These are phyloP conservation scores for Phyllosticta citriasiana DNA, from an alignment of 2,329 filamentous ascomycete genomes.

Conservation along the genomic window DNA sequence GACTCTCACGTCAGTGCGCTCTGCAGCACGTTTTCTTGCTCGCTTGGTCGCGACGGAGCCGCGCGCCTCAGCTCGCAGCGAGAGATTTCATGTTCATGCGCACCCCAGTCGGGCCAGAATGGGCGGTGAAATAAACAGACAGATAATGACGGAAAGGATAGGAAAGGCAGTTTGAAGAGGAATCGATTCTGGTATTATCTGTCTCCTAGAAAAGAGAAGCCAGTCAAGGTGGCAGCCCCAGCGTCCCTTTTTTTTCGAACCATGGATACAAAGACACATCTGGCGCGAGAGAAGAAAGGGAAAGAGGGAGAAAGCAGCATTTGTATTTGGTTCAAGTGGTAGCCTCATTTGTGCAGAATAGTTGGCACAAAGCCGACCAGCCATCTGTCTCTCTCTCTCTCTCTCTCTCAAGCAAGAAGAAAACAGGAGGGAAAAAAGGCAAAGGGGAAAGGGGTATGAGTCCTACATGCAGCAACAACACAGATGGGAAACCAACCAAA, in stretches of 20 bases:
- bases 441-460: background rate
- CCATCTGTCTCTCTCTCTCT: background rate
- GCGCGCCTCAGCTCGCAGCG: no score
- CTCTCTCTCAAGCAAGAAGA: background rate
- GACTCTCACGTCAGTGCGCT: no score
- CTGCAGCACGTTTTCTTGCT: no score
- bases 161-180: background rate
- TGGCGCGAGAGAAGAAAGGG: no score
- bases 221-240: no score
- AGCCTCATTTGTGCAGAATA: background rate
- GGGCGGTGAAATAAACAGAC: no score
- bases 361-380: background rate
- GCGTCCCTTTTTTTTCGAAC: no score
- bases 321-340: background rate
- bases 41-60: no score
- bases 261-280: no score
- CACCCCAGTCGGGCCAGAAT: no score
- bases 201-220: background rate
- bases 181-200: background rate
- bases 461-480: background rate
- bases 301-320: background rate
- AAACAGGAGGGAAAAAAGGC: background rate
- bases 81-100: no score
- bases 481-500: background rate
- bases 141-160: no score